These are phyloP conservation scores for Aspergillus udagawae DNA, from an alignment of 2,329 filamentous ascomycete genomes.

Conservation along the genomic window DNA sequence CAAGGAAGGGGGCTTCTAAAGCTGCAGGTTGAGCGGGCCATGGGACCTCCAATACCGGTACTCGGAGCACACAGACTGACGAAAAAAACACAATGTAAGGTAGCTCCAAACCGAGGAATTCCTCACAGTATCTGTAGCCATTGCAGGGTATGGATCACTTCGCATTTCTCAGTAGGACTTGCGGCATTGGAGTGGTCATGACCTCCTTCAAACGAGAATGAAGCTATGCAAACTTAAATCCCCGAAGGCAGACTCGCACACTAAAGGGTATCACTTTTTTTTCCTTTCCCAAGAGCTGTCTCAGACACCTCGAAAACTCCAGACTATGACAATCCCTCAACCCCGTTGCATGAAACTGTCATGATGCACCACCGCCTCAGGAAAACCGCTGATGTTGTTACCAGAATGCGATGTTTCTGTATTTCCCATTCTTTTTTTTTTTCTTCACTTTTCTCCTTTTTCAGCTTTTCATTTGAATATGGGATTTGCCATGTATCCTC, in stretches of 20 bases:
- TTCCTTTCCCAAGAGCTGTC: slow-evolving; percentile 37
- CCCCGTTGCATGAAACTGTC: slow-evolving; percentile 26
- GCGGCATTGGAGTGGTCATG: slow-evolving; percentile 25
- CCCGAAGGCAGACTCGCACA: slow-evolving; percentile 37
- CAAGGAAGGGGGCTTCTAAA: slow-evolving; percentile 29
- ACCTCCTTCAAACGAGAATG: slow-evolving; percentile 27
- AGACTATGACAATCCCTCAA: slow-evolving; percentile 30
- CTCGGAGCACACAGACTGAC: slow-evolving; percentile 22
- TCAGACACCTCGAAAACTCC: slow-evolving; percentile 39
- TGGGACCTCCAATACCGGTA: slow-evolving; percentile 24
- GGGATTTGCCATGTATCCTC: slow-evolving; percentile 3
- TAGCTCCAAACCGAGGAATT: slow-evolving; percentile 22
- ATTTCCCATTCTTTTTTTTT: slow-evolving; percentile 10
- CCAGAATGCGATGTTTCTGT: slow-evolving; percentile 17
- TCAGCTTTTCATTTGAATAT: slow-evolving; percentile 7
- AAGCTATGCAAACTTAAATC: slow-evolving; percentile 36
- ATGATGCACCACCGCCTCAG: slow-evolving; percentile 24
- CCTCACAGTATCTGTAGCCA: slow-evolving; percentile 29
- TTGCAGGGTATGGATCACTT: slow-evolving; percentile 23
- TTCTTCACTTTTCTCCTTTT: slow-evolving; percentile 10
- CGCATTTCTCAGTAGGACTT: slow-evolving; percentile 19
- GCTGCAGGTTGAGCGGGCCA: slow-evolving; percentile 27
- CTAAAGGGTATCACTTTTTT: slow-evolving; percentile 43
- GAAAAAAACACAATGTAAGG: slow-evolving; percentile 4
- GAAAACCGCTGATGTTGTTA: slow-evolving; percentile 24